Base-by-base conservation (phyloP, 371 early-diverging fungal genomes). In the Mortierella sp. region DNA sequence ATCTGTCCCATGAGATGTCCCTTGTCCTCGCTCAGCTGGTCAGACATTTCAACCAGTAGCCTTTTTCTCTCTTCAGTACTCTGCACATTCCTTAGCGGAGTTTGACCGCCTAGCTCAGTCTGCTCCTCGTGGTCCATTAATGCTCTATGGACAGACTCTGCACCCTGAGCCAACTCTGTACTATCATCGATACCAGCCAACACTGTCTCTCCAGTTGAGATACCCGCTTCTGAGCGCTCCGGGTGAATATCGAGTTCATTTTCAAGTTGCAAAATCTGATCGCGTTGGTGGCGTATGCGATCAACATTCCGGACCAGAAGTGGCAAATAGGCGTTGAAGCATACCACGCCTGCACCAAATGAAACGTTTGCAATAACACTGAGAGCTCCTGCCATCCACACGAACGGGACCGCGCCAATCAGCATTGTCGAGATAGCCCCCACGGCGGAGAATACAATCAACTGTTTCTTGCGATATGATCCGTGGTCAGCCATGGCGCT, bases 271-370 rank as follows among this genome's bases (percentile, higher is more conserved):
- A 33, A 3, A 9, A 78, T 36, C 13, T 61, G 60, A 21, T 69
- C 59, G 13, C 66, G 63, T 9, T 60, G 48, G 10, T 28, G 48
- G 9, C 82, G 81, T 13, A 84, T 40, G 8, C 60, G 58, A 21
- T 75, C 76, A 41, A 82, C 48, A 55, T 87, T 82, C 22, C 86
- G 67, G 28, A 87, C 83, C 52, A 88, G 64, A 21, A 88, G 59
- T 3, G 88, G 88, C 52, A 89, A 68, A 58, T 77, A 88, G 19
- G 86, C 84, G 59, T 88, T 86, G 77, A 82, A 76, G 50, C 86
- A 87, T 4, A 89, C 87, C 10, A 77, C 70, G 21, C 84, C 80
- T 11, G 76, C 84, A 0, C 88, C 83, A 78, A 79, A 86, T 22
- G 69, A 69, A 41, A 86, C 83, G 48, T 84, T 87, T 33, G 73